These are phyloP conservation scores for Camellia japonica DNA, from an alignment of 148 eudicot species.

Conservation along the genomic window DNA sequence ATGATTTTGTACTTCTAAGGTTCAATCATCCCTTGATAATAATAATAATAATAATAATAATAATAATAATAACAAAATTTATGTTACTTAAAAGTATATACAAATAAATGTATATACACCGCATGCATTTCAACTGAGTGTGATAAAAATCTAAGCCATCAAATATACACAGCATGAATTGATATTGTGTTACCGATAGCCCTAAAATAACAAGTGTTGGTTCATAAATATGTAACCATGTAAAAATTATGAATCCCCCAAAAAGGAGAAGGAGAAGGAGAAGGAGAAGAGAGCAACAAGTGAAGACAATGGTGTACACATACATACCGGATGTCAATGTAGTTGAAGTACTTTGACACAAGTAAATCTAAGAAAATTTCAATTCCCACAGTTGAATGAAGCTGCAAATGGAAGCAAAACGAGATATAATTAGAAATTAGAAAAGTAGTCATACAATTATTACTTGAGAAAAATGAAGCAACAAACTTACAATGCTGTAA, in stretches of 20 bases:
- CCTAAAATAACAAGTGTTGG: no score
- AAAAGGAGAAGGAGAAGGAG: not conserved
- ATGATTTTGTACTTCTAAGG: not conserved
- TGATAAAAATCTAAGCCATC: not conserved
- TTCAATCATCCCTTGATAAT: no score
- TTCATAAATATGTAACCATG: no score
- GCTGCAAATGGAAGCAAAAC: conserved; percentile 40
- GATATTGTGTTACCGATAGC: no score
- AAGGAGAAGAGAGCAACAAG: conserved; percentile 9
- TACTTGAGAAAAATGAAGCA: not conserved
- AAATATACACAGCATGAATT: no score
- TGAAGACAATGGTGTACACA: conserved; percentile 19
- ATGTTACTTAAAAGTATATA: not conserved
- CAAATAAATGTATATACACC: not conserved
- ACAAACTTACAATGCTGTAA: conserved; percentile 54
- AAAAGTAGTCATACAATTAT: not conserved
- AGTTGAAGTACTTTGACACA: conserved; percentile 70
- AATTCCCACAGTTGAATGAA: conserved; percentile 40
- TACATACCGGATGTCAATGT: conserved; percentile 93
- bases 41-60: no score
- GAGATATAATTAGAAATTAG: no score
- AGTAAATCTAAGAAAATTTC: conserved; percentile 61
- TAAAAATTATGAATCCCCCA: no score
- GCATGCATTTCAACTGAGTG: not conserved
- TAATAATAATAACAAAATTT: no score